A percentile compares a stretch with the other conserved stretches of the same genome.
These are phyloP conservation scores for Penicillium psychrosexuale DNA, from an alignment of 2,329 filamentous ascomycete genomes.

Conservation along the genomic window DNA sequence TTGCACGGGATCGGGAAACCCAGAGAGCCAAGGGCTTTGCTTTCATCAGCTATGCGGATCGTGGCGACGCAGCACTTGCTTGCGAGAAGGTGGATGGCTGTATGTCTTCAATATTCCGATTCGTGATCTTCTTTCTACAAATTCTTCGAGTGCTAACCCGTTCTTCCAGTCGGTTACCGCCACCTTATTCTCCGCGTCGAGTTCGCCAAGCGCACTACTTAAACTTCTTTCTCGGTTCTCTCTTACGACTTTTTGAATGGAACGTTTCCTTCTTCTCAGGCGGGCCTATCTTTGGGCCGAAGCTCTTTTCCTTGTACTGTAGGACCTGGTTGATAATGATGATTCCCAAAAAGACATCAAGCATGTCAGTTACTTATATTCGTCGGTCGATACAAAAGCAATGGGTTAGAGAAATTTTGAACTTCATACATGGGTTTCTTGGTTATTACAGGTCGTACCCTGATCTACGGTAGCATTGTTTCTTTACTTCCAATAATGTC, in stretches of 20 bases:
- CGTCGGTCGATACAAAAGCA: conserved; percentile 31
- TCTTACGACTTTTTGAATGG: conserved; percentile 32
- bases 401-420: conserved; percentile 26
- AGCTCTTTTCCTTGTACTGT: conserved; percentile 37
- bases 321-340: conserved; percentile 40
- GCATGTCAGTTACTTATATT: conserved; percentile 33
- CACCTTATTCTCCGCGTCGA: conserved; percentile 53
- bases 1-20: conserved; percentile 96
- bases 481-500: not conserved
- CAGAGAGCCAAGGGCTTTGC: conserved; percentile 97
- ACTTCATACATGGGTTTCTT: not conserved
- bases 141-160: conserved; percentile 22
- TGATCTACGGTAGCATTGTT: not conserved
- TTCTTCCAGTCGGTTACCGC: conserved; percentile 48
- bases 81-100: conserved; percentile 98
- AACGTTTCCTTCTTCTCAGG: conserved; percentile 31
- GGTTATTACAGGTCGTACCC: not conserved
- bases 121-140: not conserved
- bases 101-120: conserved; percentile 40
- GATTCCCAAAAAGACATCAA: conserved; percentile 32
- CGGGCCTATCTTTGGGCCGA: conserved; percentile 29
- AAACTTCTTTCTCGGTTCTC: conserved; percentile 27
- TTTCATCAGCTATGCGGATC: conserved; percentile 94
- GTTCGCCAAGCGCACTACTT: conserved; percentile 50
- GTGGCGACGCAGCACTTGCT: conserved; percentile 83